Percentiles rank a stretch among this genome's conserved stretches.
phyloP scores from a whole-genome alignment of 495 filamentous ascomycete genomes.

The Staphylotrichum tortipilum region DNA sequence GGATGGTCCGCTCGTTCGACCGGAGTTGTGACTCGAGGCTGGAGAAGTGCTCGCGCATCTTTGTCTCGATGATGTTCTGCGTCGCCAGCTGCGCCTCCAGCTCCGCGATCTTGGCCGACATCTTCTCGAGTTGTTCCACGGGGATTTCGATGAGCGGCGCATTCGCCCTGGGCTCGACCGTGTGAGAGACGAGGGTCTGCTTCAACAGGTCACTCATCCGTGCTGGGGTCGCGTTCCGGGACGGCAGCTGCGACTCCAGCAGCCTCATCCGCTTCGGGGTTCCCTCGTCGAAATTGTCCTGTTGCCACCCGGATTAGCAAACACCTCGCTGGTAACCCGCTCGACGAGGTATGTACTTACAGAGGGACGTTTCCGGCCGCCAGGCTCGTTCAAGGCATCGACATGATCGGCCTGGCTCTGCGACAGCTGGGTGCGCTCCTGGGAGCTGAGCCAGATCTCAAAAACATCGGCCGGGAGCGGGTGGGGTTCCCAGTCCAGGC shows the following conservation, averaged over 20 bases:
- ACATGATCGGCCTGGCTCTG: background rate
- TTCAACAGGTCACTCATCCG: constrained; percentile 22
- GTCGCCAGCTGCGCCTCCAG: constrained; percentile 21
- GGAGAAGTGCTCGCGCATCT: constrained; percentile 21
- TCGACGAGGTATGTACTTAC: constrained; percentile 19
- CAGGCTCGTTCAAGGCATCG: constrained; percentile 8
- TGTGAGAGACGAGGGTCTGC: constrained; percentile 11
- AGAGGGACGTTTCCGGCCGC: constrained; percentile 29
- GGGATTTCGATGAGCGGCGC: constrained; percentile 24
- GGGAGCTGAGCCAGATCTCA: constrained; percentile 23
- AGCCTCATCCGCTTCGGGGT: constrained; percentile 17
- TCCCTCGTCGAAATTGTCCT: constrained; percentile 28
- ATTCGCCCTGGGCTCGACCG: background rate
- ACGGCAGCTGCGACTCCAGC: constrained; percentile 5
- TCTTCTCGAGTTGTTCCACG: constrained; percentile 27
- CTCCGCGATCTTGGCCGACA: constrained; percentile 27
- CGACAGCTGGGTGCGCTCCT: constrained; percentile 5
- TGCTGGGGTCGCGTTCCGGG: constrained; percentile 3
- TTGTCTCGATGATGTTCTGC: constrained; percentile 16
- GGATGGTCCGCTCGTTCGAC: constrained; percentile 20
- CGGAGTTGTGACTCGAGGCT: constrained; percentile 25
- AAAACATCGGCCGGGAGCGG: constrained; percentile 30
- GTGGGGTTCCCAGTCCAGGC: constrained; percentile 28
- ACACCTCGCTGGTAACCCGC: background rate
- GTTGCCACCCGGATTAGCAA: background rate